Evolutionary conservation across 2,329 filamentous ascomycete species (phyloP).

Genomic region (Acarospora socialis): DNA sequence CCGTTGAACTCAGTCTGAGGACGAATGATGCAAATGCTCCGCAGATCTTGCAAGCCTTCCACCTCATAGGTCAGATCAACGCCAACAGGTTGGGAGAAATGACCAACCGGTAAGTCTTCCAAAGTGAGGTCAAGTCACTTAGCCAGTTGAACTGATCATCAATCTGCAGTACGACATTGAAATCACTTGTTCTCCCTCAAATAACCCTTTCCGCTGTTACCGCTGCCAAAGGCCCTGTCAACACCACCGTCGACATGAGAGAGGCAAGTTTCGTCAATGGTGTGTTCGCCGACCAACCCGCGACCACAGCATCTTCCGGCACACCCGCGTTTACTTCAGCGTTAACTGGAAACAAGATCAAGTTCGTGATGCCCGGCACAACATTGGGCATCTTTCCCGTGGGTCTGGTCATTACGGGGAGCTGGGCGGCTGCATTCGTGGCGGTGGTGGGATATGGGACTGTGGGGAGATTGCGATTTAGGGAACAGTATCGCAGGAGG

Average conservation of each 20-base stretch:
- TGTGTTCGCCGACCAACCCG: constrained; percentile 15
- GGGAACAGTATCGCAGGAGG: constrained; percentile 21
- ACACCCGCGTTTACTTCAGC: constrained; percentile 14
- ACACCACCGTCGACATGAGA: constrained; percentile 19
- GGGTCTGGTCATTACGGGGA: constrained; percentile 53
- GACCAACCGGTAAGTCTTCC: constrained; percentile 19
- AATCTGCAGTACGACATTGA: too few species aligned
- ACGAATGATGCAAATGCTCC: constrained; percentile 6
- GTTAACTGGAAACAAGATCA: constrained; percentile 15
- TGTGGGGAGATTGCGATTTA: constrained; percentile 20
- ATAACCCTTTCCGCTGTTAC: constrained; percentile 19
- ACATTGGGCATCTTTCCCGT: constrained; percentile 37
- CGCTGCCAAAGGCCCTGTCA: constrained; percentile 10
- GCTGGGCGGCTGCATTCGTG: constrained; percentile 28
- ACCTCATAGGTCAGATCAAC: constrained; percentile 21
- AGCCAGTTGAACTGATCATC: background rate
- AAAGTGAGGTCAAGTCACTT: constrained; percentile 13
- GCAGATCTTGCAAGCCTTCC: constrained; percentile 21
- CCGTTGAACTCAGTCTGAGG: constrained; percentile 3
- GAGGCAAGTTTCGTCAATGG: constrained; percentile 24
- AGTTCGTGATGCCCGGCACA: constrained; percentile 22
- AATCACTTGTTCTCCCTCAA: constrained; percentile 22
- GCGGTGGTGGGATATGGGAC: constrained; percentile 22
- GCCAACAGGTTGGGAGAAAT: too few species aligned
- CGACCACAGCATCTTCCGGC: constrained; percentile 16